Base-by-base conservation (phyloP, 208 protist genomes). In the Crithidia expoeki region DNA sequence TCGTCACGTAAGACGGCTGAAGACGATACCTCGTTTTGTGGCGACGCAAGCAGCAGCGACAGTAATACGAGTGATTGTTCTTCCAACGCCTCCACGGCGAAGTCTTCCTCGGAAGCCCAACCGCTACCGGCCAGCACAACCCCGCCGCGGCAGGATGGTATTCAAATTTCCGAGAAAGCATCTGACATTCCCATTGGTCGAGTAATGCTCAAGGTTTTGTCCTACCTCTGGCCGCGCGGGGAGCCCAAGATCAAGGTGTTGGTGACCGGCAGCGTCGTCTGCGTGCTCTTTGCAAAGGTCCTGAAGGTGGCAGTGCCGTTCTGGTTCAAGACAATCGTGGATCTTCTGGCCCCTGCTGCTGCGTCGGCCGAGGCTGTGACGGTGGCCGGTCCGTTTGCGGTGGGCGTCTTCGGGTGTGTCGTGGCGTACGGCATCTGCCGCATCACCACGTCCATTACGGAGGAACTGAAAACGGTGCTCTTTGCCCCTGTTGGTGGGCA, bases 291-390 rank as follows among this genome's bases (percentile, higher is more conserved):
- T 19, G 83, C 93, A 16, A 97, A 97, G 69, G 69, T 85, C 21
- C 72, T 95, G 40, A 93, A 91, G 76, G 90, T 97, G 57, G 85
- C 83, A 12, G 85, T 97, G 25, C 93, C 93, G 27, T 97, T 97
- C 79, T 95, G 84, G 85, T 97, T 97, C 76, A 93, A 94, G 67
- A 80, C 84, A 38, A 88, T 97, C 64, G 81, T 97, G 6, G 93
- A 97, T 60, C 62, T 82, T 14, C 83, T 97, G 19, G 83, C 93
- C 17, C 82, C 86, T 12, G 72, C 51, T 27, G 60, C 76, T 50
- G 75, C 79, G 5, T 66, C 72, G 21, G 74, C 74, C 4, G 76
- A 76, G 27, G 80, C 68, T 10, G 72, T 67, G 28, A 59, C 72
- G 34, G 72, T 67, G 5, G 72, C 51, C 9, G 86, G 86, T 6